A percentile compares a stretch with the other conserved stretches of the same genome.
Conservation (phyloP, 2,329 filamentous ascomycete genomes). For the Onygenales sp. region DNA sequence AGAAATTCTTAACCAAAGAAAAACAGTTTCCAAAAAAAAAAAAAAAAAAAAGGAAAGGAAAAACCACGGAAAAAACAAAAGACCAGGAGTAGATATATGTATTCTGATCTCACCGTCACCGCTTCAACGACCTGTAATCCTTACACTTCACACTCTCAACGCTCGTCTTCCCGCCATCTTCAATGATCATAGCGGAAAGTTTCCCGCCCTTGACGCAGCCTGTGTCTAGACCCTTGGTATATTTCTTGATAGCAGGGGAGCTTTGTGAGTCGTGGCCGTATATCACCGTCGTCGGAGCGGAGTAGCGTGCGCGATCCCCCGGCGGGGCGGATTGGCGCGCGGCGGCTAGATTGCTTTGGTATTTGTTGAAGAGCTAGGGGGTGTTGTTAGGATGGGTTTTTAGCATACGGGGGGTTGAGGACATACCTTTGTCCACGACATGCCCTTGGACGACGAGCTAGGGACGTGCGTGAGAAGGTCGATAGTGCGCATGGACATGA, state of each 20-base stretch:
- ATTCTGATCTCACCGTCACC: not conserved
- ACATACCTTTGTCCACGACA: constrained; percentile 55
- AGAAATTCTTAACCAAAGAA: not conserved
- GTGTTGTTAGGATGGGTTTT: not conserved
- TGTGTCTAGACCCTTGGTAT: constrained; percentile 77
- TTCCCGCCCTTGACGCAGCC: constrained; percentile 67
- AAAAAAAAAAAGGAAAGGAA: not conserved
- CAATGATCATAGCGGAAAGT: constrained; percentile 68
- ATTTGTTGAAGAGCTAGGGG: constrained; percentile 41
- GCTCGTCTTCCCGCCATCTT: constrained; percentile 40
- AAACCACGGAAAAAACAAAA: not conserved
- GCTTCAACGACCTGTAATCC: constrained; percentile 6
- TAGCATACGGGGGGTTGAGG: not conserved
- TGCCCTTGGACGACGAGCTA: constrained; percentile 42
- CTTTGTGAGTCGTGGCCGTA: constrained; percentile 78
- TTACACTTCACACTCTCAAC: constrained; percentile 35
- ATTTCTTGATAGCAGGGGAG: constrained; percentile 58
- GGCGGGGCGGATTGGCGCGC: constrained; percentile 11
- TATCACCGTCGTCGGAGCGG: constrained; percentile 55
- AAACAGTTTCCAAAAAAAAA: not conserved
- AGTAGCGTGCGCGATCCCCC: constrained; percentile 8
- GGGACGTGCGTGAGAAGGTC: constrained; percentile 53
- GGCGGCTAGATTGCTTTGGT: constrained; percentile 20
- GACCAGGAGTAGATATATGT: not conserved
- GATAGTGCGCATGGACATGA: constrained; percentile 88